Conservation (phyloP, 1,139 yeast genomes). For the Schwanniomyces etchellsii region DNA sequence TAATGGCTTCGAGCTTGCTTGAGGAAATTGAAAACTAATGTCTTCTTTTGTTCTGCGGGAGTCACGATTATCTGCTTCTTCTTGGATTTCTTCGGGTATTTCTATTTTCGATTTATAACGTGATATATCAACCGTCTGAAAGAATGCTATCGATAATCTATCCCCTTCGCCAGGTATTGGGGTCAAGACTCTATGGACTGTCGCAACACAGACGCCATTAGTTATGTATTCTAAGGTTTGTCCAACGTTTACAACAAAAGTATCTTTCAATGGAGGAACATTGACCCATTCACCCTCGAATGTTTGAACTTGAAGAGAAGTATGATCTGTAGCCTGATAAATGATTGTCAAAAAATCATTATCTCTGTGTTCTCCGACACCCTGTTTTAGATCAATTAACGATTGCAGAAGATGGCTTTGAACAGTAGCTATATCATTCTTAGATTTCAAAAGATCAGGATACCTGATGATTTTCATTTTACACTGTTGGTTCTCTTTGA, state of each 20-base stretch:
- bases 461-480: constrained; percentile 37
- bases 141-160: constrained; percentile 35
- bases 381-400: constrained; percentile 3
- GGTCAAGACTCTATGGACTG: constrained; percentile 47
- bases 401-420: constrained; percentile 11
- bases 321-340: constrained; percentile 40
- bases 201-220: constrained; percentile 30
- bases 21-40: constrained; percentile 3
- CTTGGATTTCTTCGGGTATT: constrained; percentile 16
- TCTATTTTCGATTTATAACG: constrained; percentile 18
- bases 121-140: constrained; percentile 34
- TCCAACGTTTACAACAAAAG: constrained; percentile 18
- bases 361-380: constrained; percentile 35
- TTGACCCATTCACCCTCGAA: constrained; percentile 48
- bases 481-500: constrained; percentile 34
- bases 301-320: constrained; percentile 48
- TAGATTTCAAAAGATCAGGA: constrained; percentile 17
- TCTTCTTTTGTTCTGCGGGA: neutral
- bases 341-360: constrained; percentile 47
- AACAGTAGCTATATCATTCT: constrained; percentile 3
- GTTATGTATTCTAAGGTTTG: constrained; percentile 19
- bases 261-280: constrained; percentile 25
- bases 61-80: constrained; percentile 1
- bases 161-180: constrained; percentile 39
- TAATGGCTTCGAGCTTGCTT: constrained; percentile 1